phyloP scores from a whole-genome alignment of 441 rosid genomes.

The Erodium texanum region DNA sequence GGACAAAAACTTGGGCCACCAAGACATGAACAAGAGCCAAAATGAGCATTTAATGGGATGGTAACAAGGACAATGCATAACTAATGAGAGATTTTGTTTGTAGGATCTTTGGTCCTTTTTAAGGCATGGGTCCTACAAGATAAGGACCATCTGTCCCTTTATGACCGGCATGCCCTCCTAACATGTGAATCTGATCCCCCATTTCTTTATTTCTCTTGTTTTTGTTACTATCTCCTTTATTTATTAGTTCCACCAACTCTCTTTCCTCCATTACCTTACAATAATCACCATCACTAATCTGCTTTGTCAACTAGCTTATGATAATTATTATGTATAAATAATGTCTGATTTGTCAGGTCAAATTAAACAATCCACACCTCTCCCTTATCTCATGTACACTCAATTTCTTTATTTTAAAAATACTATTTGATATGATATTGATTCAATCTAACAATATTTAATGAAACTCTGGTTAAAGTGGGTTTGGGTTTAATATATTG shows the following conservation, averaged over 20 bases:
- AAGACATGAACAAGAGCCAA: background rate
- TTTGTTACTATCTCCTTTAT: background rate
- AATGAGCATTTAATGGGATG: constrained; percentile 23
- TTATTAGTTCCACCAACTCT: background rate
- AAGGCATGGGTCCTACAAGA: background rate
- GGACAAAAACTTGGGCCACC: constrained; percentile 10
- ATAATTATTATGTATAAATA: background rate
- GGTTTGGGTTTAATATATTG: too few relatives aligned
- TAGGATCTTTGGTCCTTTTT: background rate
- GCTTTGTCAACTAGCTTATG: background rate
- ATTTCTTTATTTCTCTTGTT: too few relatives aligned
- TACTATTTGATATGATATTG: too few relatives aligned
- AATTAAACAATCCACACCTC: background rate
- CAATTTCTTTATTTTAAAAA: too few relatives aligned
- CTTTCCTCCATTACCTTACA: background rate
- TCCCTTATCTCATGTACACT: background rate
- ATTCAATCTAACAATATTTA: background rate
- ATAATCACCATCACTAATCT: background rate
- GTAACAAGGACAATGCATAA: constrained; percentile 24
- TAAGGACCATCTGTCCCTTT: constrained; percentile 3
- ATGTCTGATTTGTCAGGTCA: background rate
- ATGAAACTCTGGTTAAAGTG: background rate
- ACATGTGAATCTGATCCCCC: background rate
- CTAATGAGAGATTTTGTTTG: constrained; percentile 25
- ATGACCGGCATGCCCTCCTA: constrained; percentile 1